Evolutionary conservation across 75 land plant species (phyloP).

Genomic region (Sequoia sempervirens): DNA sequence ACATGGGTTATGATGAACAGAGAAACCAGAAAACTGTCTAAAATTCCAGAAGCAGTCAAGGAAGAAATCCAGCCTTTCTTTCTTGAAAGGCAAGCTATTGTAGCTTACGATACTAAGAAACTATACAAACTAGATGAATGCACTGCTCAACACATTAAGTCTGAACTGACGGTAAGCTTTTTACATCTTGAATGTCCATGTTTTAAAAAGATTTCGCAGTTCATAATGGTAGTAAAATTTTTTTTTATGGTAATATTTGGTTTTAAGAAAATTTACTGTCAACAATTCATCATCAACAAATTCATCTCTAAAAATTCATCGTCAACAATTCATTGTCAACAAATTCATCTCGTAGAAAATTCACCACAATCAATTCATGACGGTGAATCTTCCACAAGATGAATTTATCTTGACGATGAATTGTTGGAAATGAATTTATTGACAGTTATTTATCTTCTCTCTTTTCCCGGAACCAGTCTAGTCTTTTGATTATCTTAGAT

Average conservation of each 20-base stretch:
- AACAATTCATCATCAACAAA: too few species aligned
- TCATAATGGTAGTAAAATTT: not conserved
- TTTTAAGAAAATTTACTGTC: too few species aligned
- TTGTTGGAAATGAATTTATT: too few species aligned
- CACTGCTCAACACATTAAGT: conserved; percentile 35
- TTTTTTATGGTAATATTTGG: too few species aligned
- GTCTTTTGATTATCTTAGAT: not conserved
- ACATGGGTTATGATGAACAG: conserved; percentile 80
- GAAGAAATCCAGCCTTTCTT: conserved; percentile 45
- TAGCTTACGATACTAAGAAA: conserved; percentile 30
- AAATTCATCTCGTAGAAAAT: too few species aligned
- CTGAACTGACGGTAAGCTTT: conserved; percentile 42
- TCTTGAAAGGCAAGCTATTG: conserved; percentile 25
- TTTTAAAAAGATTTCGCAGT: not conserved
- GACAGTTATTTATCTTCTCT: too few species aligned
- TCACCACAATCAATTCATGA: too few species aligned
- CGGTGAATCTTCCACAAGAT: too few species aligned
- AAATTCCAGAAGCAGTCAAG: conserved; percentile 62
- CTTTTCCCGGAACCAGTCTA: not conserved
- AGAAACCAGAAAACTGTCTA: conserved; percentile 62
- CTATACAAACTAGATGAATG: conserved; percentile 28
- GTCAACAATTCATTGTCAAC: too few species aligned
- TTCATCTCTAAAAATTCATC: too few species aligned
- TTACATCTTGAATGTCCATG: too few species aligned
- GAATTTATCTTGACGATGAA: too few species aligned